Evolutionary conservation across 495 filamentous ascomycete species (phyloP), one percentile per base, ranked within the genome.

Genomic region (Lentithecium fluviatile): DNA sequence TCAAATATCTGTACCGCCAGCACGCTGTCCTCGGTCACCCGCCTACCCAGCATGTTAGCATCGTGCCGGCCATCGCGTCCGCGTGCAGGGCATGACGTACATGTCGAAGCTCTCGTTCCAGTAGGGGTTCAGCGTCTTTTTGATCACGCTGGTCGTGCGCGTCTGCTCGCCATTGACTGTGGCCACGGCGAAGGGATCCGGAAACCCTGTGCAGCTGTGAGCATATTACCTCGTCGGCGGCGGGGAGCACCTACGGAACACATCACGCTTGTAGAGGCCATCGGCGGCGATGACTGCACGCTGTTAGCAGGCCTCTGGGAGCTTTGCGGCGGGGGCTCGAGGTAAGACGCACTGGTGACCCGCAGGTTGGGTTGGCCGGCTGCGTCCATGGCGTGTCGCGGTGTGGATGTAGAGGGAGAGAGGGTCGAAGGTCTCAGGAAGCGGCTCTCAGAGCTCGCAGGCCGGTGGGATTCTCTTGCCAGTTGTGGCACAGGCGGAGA

Each of bases 41-140:
- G 80, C 77, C 92, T 97, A 71, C 52, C 8, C 42, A 34, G 3
- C 12, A 65, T 56, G 51, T 51, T 54, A 61, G 67, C 29, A 24
- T 24, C 34, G 38, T 24, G 46, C 45, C 24, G 10, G 25, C 10
- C 42, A 45, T 56, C 6, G 43, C 26, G 37, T n/a, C 20, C 24
- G 43, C 57, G 26, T 7, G 51, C 24, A 54, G 37, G 25, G 58
- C 46, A 62, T 70, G 34, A 83, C 76, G 64, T 85, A 97, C 95
- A 97, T 82, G 73, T 98, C 94, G 75, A 98, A 98, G 68, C 83
- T 89, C 76, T 98, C 95, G 74, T 98, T 98, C 94, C 94, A 98
- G 71, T 98, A 98, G 21, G 94, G 94, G 71, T 96, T 97, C 76
- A 98, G 77, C 1, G 94, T 97, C 76, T 93, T 89, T 77, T 95